Evolutionary conservation across 768 basidiomycete species (phyloP).

Genomic region (Psilocybe cubensis): DNA sequence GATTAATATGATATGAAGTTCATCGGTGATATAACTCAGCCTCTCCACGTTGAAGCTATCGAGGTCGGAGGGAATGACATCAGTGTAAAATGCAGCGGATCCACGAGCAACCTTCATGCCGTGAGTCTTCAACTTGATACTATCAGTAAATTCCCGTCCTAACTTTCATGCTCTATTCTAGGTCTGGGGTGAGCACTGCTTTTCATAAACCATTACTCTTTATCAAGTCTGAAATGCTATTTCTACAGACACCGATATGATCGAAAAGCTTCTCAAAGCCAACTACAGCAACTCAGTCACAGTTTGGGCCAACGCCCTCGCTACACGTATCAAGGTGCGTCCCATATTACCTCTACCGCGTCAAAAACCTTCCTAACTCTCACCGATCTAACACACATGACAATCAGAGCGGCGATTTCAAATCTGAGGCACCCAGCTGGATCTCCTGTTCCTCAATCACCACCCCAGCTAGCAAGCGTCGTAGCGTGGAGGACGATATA

Average conservation of each 20-base stretch:
- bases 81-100: conserved; percentile 38
- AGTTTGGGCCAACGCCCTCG: conserved; percentile 42
- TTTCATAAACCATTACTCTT: background rate
- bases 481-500: conserved; percentile 35
- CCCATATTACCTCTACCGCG: too few relatives aligned
- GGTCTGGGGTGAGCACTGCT: conserved; percentile 35
- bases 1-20: conserved; percentile 30
- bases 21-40: conserved; percentile 52
- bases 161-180: conserved; percentile 4
- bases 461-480: conserved; percentile 22
- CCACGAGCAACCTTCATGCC: conserved; percentile 45
- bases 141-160: background rate
- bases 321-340: conserved; percentile 41
- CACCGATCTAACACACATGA: too few relatives aligned
- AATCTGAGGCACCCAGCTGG: conserved; percentile 33
- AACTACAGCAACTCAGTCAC: conserved; percentile 38
- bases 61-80: conserved; percentile 49
- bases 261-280: conserved; percentile 35
- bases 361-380: too few relatives aligned
- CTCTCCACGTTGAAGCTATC: conserved; percentile 48
- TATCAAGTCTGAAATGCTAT: background rate
- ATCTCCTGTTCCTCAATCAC: conserved; percentile 42
- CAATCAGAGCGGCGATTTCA: conserved; percentile 33
- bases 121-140: conserved; percentile 22
- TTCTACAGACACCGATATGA: conserved; percentile 37